phyloP scores from a whole-genome alignment of 257 asterid species.

The Nicotiana tomentosiformis region DNA sequence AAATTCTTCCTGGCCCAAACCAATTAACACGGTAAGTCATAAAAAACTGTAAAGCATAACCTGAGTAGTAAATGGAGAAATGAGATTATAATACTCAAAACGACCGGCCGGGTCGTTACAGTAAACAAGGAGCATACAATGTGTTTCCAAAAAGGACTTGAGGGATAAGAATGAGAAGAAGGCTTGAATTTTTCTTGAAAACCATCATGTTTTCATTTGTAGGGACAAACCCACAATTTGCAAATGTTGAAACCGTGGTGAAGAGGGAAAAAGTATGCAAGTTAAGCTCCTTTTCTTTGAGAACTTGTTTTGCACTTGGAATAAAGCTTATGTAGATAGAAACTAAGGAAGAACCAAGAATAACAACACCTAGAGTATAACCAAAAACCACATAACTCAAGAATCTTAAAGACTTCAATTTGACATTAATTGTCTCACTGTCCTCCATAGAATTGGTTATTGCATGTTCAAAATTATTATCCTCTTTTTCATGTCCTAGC shows the following conservation, averaged over 20 bases:
- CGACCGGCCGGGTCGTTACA: too few relatives aligned
- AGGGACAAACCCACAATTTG: constrained; percentile 54
- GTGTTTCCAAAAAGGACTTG: constrained; percentile 52
- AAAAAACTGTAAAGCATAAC: too few relatives aligned
- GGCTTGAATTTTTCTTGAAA: constrained; percentile 38
- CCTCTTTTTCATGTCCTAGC: background rate
- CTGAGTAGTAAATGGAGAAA: too few relatives aligned
- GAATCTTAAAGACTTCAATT: background rate
- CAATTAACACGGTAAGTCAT: too few relatives aligned
- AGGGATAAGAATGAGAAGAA: constrained; percentile 38
- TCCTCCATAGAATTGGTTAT: background rate
- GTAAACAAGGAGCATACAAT: constrained; percentile 23
- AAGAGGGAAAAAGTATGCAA: constrained; percentile 24
- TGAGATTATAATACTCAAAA: too few relatives aligned
- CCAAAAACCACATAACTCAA: constrained; percentile 19
- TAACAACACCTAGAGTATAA: constrained; percentile 24
- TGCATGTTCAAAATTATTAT: background rate
- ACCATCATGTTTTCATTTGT: constrained; percentile 50
- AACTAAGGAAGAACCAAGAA: constrained; percentile 21
- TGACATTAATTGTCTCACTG: background rate
- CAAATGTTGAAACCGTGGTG: constrained; percentile 39
- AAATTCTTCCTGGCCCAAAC: too few relatives aligned
- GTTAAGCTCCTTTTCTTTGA: constrained; percentile 25
- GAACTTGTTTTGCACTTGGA: constrained; percentile 24
- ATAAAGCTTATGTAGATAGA: constrained; percentile 16